Evolutionary conservation across 805 yeast genomes (phyloP).

Genomic region (Kodamaea leandrae): DNA sequence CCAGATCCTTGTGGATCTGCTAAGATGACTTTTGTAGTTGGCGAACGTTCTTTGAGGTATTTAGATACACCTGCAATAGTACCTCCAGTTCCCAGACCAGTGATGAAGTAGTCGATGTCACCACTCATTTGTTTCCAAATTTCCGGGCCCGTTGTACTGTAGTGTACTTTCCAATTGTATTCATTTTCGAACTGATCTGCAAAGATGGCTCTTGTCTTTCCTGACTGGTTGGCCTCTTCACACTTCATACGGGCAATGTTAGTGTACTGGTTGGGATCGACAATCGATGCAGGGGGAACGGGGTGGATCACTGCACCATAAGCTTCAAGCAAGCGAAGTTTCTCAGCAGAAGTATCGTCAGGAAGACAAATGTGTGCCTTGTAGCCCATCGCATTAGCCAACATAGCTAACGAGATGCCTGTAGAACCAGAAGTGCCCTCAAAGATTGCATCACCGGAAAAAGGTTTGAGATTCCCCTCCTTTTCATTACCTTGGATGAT

Average conservation of each 20-base stretch:
- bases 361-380: slow-evolving; percentile 92
- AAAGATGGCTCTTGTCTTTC: slow-evolving; percentile 66
- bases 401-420: slow-evolving; percentile 87
- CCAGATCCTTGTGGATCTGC: slow-evolving; percentile 99
- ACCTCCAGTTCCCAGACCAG: slow-evolving; percentile 91
- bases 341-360: slow-evolving; percentile 87
- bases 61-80: slow-evolving; percentile 27
- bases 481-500: slow-evolving; percentile 69
- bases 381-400: slow-evolving; percentile 88
- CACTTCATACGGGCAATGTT: slow-evolving; percentile 79
- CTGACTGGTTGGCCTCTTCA: slow-evolving; percentile 40
- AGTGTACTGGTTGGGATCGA: slow-evolving; percentile 89
- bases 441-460: slow-evolving; percentile 68
- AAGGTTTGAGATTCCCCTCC: slow-evolving; percentile 54
- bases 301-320: slow-evolving; percentile 82
- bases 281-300: slow-evolving; percentile 93
- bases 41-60: slow-evolving; percentile 43
- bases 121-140: slow-evolving; percentile 72
- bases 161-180: slow-evolving; percentile 84
- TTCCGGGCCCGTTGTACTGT: slow-evolving; percentile 86
- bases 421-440: slow-evolving; percentile 98
- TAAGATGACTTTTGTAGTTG: slow-evolving; percentile 51
- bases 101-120: slow-evolving; percentile 68
- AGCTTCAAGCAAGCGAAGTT: slow-evolving; percentile 63
- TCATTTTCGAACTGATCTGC: slow-evolving; percentile 97